Conservation (phyloP, 441 rosid species). For the Gossypium lobatum region DNA sequence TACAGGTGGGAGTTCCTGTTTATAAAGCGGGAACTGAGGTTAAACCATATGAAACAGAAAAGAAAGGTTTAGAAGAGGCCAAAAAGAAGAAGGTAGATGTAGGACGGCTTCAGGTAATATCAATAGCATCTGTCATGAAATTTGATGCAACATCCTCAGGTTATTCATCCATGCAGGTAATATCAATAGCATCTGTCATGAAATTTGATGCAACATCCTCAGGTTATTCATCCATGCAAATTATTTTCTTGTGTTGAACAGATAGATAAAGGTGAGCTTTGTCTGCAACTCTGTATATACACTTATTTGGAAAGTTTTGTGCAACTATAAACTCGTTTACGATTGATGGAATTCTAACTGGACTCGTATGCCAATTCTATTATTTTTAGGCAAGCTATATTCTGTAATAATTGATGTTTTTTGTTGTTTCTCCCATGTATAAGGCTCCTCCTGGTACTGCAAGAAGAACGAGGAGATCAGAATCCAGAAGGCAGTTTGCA, state of each 20-base stretch:
- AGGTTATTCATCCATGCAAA: too few species aligned
- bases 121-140: slow-evolving; percentile 7
- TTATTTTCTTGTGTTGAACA: slow-evolving; percentile 22
- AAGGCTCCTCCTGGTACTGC: slow-evolving; percentile 94
- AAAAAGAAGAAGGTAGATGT: slow-evolving; percentile 76
- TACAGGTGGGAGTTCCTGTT: slow-evolving; percentile 86
- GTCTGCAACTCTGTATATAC: background rate
- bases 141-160: background rate
- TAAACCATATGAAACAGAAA: slow-evolving; percentile 86
- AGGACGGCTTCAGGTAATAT: slow-evolving; percentile 87
- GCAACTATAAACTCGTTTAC: background rate
- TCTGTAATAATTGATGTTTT: background rate
- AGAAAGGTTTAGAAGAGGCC: slow-evolving; percentile 81
- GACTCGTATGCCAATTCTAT: background rate
- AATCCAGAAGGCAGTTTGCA: slow-evolving; percentile 55
- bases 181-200: too few species aligned
- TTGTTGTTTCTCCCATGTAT: background rate
- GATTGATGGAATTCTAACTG: background rate
- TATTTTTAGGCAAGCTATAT: background rate
- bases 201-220: too few species aligned
- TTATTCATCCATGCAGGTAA: background rate
- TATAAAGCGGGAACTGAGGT: slow-evolving; percentile 84
- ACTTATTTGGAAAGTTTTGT: background rate
- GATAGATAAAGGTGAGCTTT: slow-evolving; percentile 72
- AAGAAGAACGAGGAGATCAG: slow-evolving; percentile 66